Evolutionary conservation across 78 protist genomes (phyloP).

Genomic region (Trichosphaerium sp.): DNA sequence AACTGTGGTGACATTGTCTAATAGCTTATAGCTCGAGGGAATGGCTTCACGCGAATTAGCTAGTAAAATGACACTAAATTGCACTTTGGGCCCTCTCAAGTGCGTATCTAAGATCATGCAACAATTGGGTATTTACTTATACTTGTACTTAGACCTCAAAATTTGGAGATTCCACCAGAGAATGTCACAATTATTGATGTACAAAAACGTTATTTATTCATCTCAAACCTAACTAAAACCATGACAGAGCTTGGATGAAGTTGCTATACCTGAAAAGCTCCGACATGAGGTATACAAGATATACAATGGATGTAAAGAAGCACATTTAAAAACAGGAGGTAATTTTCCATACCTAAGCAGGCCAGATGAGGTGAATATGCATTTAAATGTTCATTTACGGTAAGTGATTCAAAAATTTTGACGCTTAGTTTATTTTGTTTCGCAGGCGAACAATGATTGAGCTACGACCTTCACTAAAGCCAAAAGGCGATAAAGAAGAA

Average conservation of each 20-base stretch:
- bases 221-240: neutral
- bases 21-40: slow-evolving; percentile 6
- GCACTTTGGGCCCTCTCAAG: neutral
- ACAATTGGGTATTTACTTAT: too few species aligned
- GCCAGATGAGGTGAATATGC: slow-evolving; percentile 52
- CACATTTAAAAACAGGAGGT: slow-evolving; percentile 55
- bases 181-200: slow-evolving; percentile 30
- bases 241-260: slow-evolving; percentile 19
- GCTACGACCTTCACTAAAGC: too few species aligned
- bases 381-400: slow-evolving; percentile 40
- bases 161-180: too few species aligned
- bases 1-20: neutral
- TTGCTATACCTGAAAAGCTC: slow-evolving; percentile 21
- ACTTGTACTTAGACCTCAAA: too few species aligned
- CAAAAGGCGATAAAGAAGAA: too few species aligned
- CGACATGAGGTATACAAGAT: slow-evolving; percentile 47
- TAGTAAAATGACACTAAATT: slow-evolving; percentile 30
- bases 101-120: too few species aligned
- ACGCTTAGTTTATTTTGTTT: too few species aligned
- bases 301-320: slow-evolving; percentile 42
- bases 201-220: too few species aligned
- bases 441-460: too few species aligned
- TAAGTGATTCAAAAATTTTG: too few species aligned
- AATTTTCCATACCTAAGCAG: slow-evolving; percentile 38
- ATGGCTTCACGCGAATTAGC: slow-evolving; percentile 10